Percentiles rank a stretch among this genome's conserved stretches.
These are phyloP conservation scores for Chlorella ohadii DNA, from an alignment of 139 green algal genomes.

Conservation along the genomic window DNA sequence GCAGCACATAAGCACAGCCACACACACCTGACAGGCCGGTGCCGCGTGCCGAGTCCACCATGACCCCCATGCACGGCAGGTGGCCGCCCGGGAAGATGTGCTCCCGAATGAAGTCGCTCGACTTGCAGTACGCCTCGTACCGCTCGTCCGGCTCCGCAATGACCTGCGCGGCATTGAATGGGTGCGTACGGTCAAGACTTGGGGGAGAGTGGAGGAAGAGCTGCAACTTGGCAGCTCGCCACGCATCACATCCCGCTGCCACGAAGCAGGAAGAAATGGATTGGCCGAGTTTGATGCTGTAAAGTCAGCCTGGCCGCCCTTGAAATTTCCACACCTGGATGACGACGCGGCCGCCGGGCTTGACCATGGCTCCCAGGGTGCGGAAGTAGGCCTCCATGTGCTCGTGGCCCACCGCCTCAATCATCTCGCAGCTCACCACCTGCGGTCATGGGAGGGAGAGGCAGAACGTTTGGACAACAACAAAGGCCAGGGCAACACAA, in stretches of 20 bases:
- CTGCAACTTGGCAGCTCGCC: too few relatives aligned
- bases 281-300: too few relatives aligned
- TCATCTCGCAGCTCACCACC: slow-evolving; percentile 94
- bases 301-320: too few relatives aligned
- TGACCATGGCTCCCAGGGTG: slow-evolving; percentile 73
- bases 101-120: slow-evolving; percentile 96
- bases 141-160: slow-evolving; percentile 81
- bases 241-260: too few relatives aligned
- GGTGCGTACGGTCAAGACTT: neutral
- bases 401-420: slow-evolving; percentile 97
- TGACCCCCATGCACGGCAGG: slow-evolving; percentile 82
- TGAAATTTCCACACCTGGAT: slow-evolving; percentile 87
- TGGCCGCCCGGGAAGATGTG: slow-evolving; percentile 97
- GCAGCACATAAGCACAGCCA: neutral
- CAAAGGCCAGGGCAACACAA: too few relatives aligned
- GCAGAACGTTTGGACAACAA: too few relatives aligned
- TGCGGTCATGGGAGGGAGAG: neutral
- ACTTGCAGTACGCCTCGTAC: slow-evolving; percentile 91
- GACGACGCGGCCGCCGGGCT: slow-evolving; percentile 76
- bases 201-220: too few relatives aligned
- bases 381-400: slow-evolving; percentile 89
- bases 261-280: too few relatives aligned
- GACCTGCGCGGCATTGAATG: slow-evolving; percentile 30
- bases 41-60: slow-evolving; percentile 75
- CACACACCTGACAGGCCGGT: slow-evolving; percentile 51